phyloP scores from a whole-genome alignment of 1,284 basidiomycete genomes.

The Apiotrichum akiyoshidainum region DNA sequence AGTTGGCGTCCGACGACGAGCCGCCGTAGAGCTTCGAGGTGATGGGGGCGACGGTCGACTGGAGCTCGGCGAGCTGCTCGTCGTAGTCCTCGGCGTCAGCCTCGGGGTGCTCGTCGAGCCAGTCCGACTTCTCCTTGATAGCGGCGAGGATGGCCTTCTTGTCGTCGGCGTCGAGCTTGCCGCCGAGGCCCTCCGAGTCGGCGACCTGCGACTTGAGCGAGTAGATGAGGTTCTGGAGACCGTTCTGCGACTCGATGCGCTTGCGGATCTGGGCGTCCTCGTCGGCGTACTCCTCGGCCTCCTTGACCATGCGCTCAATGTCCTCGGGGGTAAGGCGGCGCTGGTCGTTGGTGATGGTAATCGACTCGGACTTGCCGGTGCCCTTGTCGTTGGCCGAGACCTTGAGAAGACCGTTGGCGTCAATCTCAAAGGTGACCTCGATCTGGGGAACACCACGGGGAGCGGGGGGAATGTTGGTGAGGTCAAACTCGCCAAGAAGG shows the following conservation, averaged over 20 bases:
- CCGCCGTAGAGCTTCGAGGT: conserved; percentile 73
- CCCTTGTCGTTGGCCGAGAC: conserved; percentile 86
- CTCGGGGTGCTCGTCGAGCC: conserved; percentile 76
- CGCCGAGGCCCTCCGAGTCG: conserved; percentile 84
- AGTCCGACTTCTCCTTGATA: conserved; percentile 85
- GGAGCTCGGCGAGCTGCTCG: conserved; percentile 79
- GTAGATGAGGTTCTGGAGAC: conserved; percentile 54
- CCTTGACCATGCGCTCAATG: conserved; percentile 85
- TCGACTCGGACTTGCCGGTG: conserved; percentile 83
- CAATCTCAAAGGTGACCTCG: conserved; percentile 91
- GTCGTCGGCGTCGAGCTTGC: conserved; percentile 80
- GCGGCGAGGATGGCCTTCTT: conserved; percentile 79
- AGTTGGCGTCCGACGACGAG: conserved; percentile 43
- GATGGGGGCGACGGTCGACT: conserved; percentile 67
- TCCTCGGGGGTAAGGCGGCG: conserved; percentile 77
- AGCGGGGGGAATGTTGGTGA: conserved; percentile 85
- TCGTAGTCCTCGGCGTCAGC: conserved; percentile 85
- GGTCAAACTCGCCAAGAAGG: conserved; percentile 93
- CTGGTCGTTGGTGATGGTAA: conserved; percentile 72
- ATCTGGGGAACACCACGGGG: conserved; percentile 94
- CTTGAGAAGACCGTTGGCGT: conserved; percentile 86
- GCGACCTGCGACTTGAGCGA: conserved; percentile 79
- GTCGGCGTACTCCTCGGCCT: conserved; percentile 82
- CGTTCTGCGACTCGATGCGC: conserved; percentile 64
- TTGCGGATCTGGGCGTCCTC: conserved; percentile 84